These are phyloP conservation scores for Solanum virginianum DNA, from an alignment of 257 asterid species.

Conservation along the genomic window DNA sequence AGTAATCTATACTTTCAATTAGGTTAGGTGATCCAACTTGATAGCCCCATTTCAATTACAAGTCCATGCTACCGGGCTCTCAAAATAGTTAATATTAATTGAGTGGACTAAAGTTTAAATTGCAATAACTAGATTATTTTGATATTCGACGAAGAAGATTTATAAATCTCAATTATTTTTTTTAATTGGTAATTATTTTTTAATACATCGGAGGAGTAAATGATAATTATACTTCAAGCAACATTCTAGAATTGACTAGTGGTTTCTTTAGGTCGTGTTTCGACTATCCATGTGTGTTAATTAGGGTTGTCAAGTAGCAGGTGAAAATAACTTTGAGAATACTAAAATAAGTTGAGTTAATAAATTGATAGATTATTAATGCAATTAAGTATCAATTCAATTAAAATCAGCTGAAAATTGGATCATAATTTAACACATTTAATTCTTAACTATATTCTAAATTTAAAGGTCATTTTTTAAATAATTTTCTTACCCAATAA, in stretches of 20 bases:
- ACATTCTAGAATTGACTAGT: not conserved
- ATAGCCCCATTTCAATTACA: too few relatives aligned
- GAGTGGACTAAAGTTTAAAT: too few relatives aligned
- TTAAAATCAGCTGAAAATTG: too few relatives aligned
- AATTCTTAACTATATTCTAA: too few relatives aligned
- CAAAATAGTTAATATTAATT: too few relatives aligned
- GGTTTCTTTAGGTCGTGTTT: not conserved
- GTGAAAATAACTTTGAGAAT: not conserved
- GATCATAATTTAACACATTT: too few relatives aligned
- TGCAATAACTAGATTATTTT: too few relatives aligned
- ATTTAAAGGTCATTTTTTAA: too few relatives aligned
- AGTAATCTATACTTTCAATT: not conserved
- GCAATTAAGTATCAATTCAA: too few relatives aligned
- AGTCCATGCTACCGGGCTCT: too few relatives aligned
- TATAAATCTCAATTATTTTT: not conserved
- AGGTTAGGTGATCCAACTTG: not conserved
- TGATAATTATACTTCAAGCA: not conserved
- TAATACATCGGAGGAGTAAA: not conserved
- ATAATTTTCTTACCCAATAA: too few relatives aligned
- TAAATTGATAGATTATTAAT: too few relatives aligned
- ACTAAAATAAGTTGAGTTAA: not conserved
- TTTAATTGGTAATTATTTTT: not conserved
- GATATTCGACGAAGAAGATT: not conserved
- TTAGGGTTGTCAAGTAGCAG: not conserved
- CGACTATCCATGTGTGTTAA: not conserved